Evolutionary conservation across 164 flowering plant genomes (phyloP).

Genomic region (Umbellularia californica): DNA sequence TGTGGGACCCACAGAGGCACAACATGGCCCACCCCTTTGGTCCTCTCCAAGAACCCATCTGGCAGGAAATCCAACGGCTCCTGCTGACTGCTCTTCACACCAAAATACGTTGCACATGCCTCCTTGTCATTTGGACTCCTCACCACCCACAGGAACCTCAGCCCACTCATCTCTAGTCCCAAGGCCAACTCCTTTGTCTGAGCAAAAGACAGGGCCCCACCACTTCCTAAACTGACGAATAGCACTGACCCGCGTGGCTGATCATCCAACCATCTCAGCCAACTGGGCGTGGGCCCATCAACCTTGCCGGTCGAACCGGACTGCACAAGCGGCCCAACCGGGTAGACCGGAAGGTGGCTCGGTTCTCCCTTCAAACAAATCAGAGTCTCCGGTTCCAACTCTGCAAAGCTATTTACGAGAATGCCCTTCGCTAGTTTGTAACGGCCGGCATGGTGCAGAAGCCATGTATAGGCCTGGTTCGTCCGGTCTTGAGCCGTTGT

Average conservation of each 20-base stretch:
- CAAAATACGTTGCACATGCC: slow-evolving; percentile 15
- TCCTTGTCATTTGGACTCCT: slow-evolving; percentile 22
- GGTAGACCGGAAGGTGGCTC: slow-evolving; percentile 20
- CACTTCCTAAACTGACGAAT: slow-evolving; percentile 37
- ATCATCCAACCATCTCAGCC: slow-evolving; percentile 32
- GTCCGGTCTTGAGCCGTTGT: slow-evolving; percentile 25
- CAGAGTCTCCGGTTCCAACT: slow-evolving; percentile 15
- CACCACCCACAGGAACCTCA: slow-evolving; percentile 35
- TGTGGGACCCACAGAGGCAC: slow-evolving; percentile 23
- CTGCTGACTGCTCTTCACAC: slow-evolving; percentile 15
- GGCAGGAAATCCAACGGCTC: slow-evolving; percentile 24
- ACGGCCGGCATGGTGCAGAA: slow-evolving; percentile 10
- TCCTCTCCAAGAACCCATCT: slow-evolving; percentile 18
- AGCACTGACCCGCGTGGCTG: slow-evolving; percentile 35
- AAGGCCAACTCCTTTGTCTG: slow-evolving; percentile 30
- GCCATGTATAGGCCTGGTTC: slow-evolving; percentile 17
- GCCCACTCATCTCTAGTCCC: slow-evolving; percentile 35
- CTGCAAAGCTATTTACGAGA: slow-evolving; percentile 21
- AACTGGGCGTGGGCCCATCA: neutral
- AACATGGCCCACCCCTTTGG: slow-evolving; percentile 14
- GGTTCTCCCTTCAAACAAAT: slow-evolving; percentile 15
- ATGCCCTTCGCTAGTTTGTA: slow-evolving; percentile 22
- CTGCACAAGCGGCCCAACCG: slow-evolving; percentile 30
- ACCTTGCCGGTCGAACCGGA: neutral
- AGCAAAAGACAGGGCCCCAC: slow-evolving; percentile 28